Percentiles rank a stretch among this genome's conserved stretches.
Conservation (phyloP, 2,329 filamentous ascomycete species). For the Phialemoniopsis sp. region DNA sequence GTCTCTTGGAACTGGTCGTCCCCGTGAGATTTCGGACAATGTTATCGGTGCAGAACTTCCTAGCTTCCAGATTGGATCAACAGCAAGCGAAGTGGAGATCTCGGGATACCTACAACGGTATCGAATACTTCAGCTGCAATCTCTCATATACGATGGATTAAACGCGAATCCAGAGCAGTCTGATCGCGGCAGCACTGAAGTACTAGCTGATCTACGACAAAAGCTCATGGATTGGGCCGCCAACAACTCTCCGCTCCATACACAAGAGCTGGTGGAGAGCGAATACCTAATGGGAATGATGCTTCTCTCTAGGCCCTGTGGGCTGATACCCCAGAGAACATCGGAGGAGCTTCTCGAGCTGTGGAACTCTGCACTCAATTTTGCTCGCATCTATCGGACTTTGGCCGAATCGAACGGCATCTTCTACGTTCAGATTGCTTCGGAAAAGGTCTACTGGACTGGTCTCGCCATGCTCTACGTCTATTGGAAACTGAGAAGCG, state of each 20-base stretch:
- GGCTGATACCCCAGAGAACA: constrained; percentile 9
- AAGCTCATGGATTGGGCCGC: constrained; percentile 9
- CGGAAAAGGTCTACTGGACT: constrained; percentile 18
- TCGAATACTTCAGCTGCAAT: constrained; percentile 14
- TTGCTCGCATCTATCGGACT: constrained; percentile 12
- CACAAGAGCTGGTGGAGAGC: constrained; percentile 13
- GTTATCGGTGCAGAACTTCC: constrained; percentile 13
- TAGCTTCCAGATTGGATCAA: constrained; percentile 15
- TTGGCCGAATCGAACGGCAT: constrained; percentile 16
- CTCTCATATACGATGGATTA: constrained; percentile 14
- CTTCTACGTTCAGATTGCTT: constrained; percentile 17
- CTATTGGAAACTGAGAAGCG: constrained; percentile 12
- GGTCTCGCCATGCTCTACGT: constrained; percentile 14
- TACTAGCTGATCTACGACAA: constrained; percentile 3
- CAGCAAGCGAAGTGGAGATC: constrained; percentile 11
- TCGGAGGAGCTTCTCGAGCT: constrained; percentile 10
- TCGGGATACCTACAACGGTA: constrained; percentile 17
- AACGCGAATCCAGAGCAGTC: background rate
- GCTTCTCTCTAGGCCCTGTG: constrained; percentile 12
- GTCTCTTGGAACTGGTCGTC: constrained; percentile 14
- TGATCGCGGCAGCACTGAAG: background rate
- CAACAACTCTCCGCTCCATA: constrained; percentile 10
- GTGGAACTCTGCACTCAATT: constrained; percentile 12
- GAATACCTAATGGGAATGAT: constrained; percentile 17
- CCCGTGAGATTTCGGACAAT: constrained; percentile 14